Evolutionary conservation across 306 rosid genomes (phyloP), one percentile per base, ranked within the genome.

Genomic region (Sophora flavescens): DNA sequence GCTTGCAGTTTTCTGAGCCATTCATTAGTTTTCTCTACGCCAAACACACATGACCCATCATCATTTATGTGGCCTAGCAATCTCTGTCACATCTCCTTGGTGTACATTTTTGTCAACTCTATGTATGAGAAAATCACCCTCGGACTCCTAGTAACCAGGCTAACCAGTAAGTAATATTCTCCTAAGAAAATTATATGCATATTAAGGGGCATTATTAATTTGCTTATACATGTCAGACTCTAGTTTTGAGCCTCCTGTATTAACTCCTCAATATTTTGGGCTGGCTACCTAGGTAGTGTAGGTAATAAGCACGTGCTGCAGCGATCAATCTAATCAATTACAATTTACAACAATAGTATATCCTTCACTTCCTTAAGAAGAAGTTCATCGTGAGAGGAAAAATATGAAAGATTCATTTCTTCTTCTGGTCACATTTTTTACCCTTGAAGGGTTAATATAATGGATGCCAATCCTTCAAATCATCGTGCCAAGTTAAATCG

Each of bases 1-100:
- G 38, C 38, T 70, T 70, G 64, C 13, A 70, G 58, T 60, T 53
- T 70, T 70, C 51, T 54, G 63, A 17, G 2, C 3, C 51, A 70
- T 36, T 36, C 26, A 70, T 33, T 38, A 6, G 14, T 36, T 12
- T 53, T 50, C 57, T 53, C 26, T 17, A 12, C 18, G 64, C 64
- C 76, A 70, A 53, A 53, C 76, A 11, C 32, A 53, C 0, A 39
- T 53, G 52, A 6, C 52, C 5, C 51, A 33, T 17, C 35, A 42
- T 51, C 48, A 1, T 33, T 69, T 32, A 70, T 38, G 22, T 70
- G 51, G 12, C 64, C 76, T 36, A 32, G 10, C 28, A 17, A 18
- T 36, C 28, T 35, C 68, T 35, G 68, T 62, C 68, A 35, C 48
- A 13, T 15, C 45, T n/a, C 36, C 45, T n/a, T 62, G 22, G 41